Conservation (phyloP, 2,329 filamentous ascomycete species). For the Annulohypoxylon truncatum region DNA sequence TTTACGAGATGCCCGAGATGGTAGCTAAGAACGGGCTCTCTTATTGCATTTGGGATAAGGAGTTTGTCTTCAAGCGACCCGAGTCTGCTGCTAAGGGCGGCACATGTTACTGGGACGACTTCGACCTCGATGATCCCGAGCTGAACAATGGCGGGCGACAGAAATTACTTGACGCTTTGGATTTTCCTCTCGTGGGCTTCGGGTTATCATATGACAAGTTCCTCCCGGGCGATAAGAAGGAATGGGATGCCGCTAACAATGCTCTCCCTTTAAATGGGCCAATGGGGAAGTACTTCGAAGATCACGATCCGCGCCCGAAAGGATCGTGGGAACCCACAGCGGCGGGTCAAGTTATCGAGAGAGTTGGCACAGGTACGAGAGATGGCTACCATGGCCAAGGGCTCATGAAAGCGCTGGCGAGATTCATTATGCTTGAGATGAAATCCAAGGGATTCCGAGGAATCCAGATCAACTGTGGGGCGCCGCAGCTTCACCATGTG, state of each 20-base stretch:
- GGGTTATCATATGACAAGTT: slow-evolving; percentile 41
- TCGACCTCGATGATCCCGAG: slow-evolving; percentile 40
- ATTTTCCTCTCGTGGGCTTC: slow-evolving; percentile 42
- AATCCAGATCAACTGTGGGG: slow-evolving; percentile 37
- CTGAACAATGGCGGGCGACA: slow-evolving; percentile 30
- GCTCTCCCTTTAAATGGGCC: slow-evolving; percentile 28
- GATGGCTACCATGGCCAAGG: slow-evolving; percentile 37
- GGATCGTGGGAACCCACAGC: slow-evolving; percentile 36
- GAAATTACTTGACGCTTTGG: slow-evolving; percentile 39
- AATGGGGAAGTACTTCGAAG: slow-evolving; percentile 29
- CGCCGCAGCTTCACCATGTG: slow-evolving; percentile 30
- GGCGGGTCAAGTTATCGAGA: slow-evolving; percentile 37
- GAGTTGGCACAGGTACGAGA: slow-evolving; percentile 39
- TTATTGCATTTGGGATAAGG: slow-evolving; percentile 43
- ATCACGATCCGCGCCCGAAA: slow-evolving; percentile 30
- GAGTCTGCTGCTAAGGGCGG: slow-evolving; percentile 40
- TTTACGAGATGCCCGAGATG: slow-evolving; percentile 38
- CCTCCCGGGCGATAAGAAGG: slow-evolving; percentile 27
- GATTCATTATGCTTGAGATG: slow-evolving; percentile 43
- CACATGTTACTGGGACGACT: slow-evolving; percentile 41
- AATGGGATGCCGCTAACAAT: slow-evolving; percentile 17
- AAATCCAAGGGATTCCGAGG: slow-evolving; percentile 39
- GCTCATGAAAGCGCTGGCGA: slow-evolving; percentile 41
- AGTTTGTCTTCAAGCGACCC: slow-evolving; percentile 40
- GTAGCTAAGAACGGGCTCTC: slow-evolving; percentile 40